Evolutionary conservation across 2,329 filamentous ascomycete genomes (phyloP), one percentile per base, ranked within the genome.

Genomic region (Tolypocladium inflatum): DNA sequence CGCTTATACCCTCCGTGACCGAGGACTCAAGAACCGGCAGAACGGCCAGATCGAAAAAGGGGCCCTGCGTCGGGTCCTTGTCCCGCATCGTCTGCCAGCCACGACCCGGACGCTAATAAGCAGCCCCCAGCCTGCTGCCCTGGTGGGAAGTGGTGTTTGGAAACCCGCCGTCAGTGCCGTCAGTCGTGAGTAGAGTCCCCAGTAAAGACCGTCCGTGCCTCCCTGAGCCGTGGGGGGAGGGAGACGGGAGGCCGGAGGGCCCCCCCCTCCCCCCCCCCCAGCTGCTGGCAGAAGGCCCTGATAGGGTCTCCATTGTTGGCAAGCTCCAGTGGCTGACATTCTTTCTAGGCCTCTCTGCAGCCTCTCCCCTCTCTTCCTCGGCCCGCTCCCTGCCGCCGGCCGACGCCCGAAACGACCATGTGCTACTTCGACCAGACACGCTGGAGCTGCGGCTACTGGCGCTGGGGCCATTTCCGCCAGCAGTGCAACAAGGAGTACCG

Each of bases 401-500:
- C 55, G 42, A 48, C 48, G 58, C 60, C 50, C 60, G 57, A 59
- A 57, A 57, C 57, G 58, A 80, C 70, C 66, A 96, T 97, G 93
- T 97, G 93, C 79, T 97, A 94, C 80, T 97, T 92, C 80, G 91
- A 97, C 69, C 89, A 93, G 75, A 91, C 88, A 73, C 83, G 85
- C 66, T 96, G 89, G 82, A 74, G 74, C 59, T 97, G 93, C 77
- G 89, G 89, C 69, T 93, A 91, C 81, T 96, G 89, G 87, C 91
- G 91, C 74, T 97, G 92, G 92, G 89, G 90, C 64, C 88, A 88
- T 76, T 97, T 97, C 79, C 86, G 89, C 64, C 84, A 92, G 74
- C 92, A 96, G 72, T 97, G 93, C 81, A 87, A 89, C 74, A 91
- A 91, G 75, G 93, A 97, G 73, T 95, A 96, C 77, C 89, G 93